phyloP scores from a whole-genome alignment of 1,139 yeast species.

The Eremothecium coryli region DNA sequence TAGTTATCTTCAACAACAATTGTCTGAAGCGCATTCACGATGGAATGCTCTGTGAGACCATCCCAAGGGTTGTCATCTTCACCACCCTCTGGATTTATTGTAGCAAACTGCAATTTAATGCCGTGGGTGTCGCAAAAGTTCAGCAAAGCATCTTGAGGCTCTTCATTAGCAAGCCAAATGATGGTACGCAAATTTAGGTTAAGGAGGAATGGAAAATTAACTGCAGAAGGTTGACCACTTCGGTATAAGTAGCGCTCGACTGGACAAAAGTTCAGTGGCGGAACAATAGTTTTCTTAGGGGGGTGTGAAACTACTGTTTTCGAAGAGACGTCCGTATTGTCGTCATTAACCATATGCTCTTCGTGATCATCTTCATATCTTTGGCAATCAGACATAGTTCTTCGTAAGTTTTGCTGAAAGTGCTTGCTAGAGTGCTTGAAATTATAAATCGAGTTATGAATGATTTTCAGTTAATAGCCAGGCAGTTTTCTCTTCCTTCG shows the following conservation, averaged over 20 bases:
- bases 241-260: slow-evolving; percentile 81
- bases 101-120: slow-evolving; percentile 53
- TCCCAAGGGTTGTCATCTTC: slow-evolving; percentile 91
- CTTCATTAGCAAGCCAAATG: slow-evolving; percentile 92
- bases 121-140: slow-evolving; percentile 68
- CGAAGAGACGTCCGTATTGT: slow-evolving; percentile 24
- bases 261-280: slow-evolving; percentile 91
- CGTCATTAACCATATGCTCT: slow-evolving; percentile 26
- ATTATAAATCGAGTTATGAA: too few species aligned
- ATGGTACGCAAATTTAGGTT: slow-evolving; percentile 70
- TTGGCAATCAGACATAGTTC: slow-evolving; percentile 5
- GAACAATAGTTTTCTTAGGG: slow-evolving; percentile 64
- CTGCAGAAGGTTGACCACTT: slow-evolving; percentile 94
- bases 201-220: slow-evolving; percentile 75
- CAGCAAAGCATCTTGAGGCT: slow-evolving; percentile 79
- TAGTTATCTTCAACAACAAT: slow-evolving; percentile 64
- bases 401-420: not conserved
- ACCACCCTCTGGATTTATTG: slow-evolving; percentile 55
- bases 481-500: too few species aligned
- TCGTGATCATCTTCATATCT: slow-evolving; percentile 25
- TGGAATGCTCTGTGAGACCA: slow-evolving; percentile 78
- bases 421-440: not conserved
- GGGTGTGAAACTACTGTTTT: slow-evolving; percentile 29
- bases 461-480: too few species aligned
- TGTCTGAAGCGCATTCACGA: slow-evolving; percentile 66